These are phyloP conservation scores for Dothiorella sarmentorum DNA, from an alignment of 2,329 filamentous ascomycete species.

Conservation along the genomic window DNA sequence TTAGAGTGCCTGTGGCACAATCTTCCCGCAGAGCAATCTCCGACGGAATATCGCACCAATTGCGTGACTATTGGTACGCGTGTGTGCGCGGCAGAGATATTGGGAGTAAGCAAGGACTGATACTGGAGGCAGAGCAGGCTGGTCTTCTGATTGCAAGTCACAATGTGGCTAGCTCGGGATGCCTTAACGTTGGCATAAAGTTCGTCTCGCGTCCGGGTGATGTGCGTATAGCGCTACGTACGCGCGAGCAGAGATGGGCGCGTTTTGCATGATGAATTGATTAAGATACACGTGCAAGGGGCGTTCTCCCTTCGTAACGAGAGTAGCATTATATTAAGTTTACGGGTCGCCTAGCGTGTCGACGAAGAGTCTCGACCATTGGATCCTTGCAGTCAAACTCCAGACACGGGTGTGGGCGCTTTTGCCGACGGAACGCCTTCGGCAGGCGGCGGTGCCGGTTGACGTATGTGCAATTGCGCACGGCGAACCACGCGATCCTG, in stretches of 20 bases:
- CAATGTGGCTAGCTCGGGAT: not conserved
- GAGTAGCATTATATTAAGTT: conserved; percentile 14
- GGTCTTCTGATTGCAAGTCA: conserved; percentile 1
- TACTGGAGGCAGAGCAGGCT: not conserved
- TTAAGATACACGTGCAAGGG: not conserved
- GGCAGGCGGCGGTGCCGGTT: not conserved
- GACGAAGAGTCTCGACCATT: conserved; percentile 9
- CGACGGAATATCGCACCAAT: conserved; percentile 6
- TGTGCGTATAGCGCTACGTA: conserved; percentile 7
- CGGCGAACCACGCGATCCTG: not conserved
- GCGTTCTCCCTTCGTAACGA: conserved; percentile 7
- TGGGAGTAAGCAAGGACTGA: not conserved
- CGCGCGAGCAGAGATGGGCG: conserved; percentile 1
- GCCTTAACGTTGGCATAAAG: not conserved
- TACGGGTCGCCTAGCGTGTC: not conserved
- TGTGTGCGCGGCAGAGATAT: not conserved
- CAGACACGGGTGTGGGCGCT: conserved; percentile 1
- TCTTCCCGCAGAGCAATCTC: conserved; percentile 15
- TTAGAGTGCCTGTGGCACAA: conserved; percentile 5
- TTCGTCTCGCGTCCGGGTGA: conserved; percentile 7
- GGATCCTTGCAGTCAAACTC: not conserved
- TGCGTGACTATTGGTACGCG: conserved; percentile 4
- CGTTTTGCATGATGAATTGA: not conserved
- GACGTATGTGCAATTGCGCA: not conserved
- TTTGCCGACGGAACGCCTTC: conserved; percentile 2